A percentile compares a stretch with the other conserved stretches of the same genome.
Evolutionary conservation across 2,329 filamentous ascomycete species (phyloP).

Genomic region (Exutisphaerella laricina): DNA sequence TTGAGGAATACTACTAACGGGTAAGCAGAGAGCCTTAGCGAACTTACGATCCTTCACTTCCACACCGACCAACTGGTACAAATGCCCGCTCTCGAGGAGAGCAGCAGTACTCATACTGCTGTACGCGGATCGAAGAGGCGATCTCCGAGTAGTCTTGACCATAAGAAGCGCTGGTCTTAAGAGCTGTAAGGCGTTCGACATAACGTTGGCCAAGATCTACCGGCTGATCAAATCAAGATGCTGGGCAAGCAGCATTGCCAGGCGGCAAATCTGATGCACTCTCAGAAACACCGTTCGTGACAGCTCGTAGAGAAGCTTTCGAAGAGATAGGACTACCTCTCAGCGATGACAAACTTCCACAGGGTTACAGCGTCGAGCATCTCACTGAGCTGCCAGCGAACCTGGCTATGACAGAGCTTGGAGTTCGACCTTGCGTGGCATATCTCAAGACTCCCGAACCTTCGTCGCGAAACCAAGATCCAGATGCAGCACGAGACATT

Average conservation of each 20-base stretch:
- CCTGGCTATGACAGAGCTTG: constrained; percentile 47
- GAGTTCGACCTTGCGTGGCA: constrained; percentile 47
- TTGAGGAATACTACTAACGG: constrained; percentile 4
- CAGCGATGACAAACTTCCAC: constrained; percentile 61
- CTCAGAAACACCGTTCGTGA: constrained; percentile 61
- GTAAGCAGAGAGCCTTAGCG: constrained; percentile 43
- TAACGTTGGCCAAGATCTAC: background rate
- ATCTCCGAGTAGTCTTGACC: constrained; percentile 63
- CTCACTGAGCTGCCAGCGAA: constrained; percentile 70
- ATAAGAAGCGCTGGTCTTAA: constrained; percentile 55
- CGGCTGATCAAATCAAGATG: constrained; percentile 41
- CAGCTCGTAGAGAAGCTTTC: constrained; percentile 80
- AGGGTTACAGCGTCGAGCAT: constrained; percentile 78
- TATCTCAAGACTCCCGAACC: constrained; percentile 49
- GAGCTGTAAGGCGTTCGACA: constrained; percentile 43
- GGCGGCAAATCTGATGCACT: constrained; percentile 52
- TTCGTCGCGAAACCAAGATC: constrained; percentile 60
- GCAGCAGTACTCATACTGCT: constrained; percentile 85
- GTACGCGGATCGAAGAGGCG: constrained; percentile 76
- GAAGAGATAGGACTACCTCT: constrained; percentile 89
- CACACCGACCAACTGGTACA: constrained; percentile 53
- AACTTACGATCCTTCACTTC: constrained; percentile 52
- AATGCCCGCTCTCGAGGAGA: constrained; percentile 57
- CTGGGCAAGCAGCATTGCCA: constrained; percentile 43
- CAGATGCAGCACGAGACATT: constrained; percentile 38